Evolutionary conservation across 1,284 basidiomycete species (phyloP).

Genomic region (Ustilago loliicola): DNA sequence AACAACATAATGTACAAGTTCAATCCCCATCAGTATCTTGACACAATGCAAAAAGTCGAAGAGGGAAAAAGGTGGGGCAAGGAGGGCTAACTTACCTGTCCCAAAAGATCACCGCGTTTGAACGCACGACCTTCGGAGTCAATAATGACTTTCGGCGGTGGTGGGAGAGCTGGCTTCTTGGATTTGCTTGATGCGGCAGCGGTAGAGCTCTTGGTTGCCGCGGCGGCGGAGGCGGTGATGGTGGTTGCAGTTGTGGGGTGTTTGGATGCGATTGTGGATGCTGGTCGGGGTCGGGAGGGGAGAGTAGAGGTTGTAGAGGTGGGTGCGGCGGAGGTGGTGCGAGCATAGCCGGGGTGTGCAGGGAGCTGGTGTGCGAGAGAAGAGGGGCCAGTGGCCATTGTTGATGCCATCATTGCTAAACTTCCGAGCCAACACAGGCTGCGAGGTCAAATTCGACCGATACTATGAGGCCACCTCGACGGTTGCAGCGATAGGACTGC

Average conservation of each 20-base stretch:
- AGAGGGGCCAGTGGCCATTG: constrained; percentile 40
- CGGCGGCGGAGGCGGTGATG: constrained; percentile 18
- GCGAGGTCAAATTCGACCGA: too few relatives aligned
- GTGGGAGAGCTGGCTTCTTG: constrained; percentile 64
- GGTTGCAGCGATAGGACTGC: background rate
- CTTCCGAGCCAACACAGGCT: background rate
- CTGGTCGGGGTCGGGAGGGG: constrained; percentile 31
- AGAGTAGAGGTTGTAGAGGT: constrained; percentile 19
- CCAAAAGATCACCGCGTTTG: constrained; percentile 60
- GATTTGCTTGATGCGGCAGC: constrained; percentile 15
- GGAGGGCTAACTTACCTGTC: constrained; percentile 46
- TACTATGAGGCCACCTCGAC: too few relatives aligned
- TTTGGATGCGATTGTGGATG: constrained; percentile 30
- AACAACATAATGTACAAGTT: background rate
- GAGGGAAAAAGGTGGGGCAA: background rate
- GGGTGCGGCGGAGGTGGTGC: constrained; percentile 25
- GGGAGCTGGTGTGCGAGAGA: constrained; percentile 34
- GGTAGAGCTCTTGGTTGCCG: constrained; percentile 14
- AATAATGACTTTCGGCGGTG: constrained; percentile 63
- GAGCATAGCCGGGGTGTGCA: constrained; percentile 37
- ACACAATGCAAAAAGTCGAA: background rate
- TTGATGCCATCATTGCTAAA: constrained; percentile 32
- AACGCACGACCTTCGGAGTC: constrained; percentile 59
- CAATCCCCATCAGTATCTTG: background rate
- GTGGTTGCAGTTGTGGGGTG: background rate